phyloP scores from a whole-genome alignment of 768 basidiomycete species.

The Tricholomella constricta region DNA sequence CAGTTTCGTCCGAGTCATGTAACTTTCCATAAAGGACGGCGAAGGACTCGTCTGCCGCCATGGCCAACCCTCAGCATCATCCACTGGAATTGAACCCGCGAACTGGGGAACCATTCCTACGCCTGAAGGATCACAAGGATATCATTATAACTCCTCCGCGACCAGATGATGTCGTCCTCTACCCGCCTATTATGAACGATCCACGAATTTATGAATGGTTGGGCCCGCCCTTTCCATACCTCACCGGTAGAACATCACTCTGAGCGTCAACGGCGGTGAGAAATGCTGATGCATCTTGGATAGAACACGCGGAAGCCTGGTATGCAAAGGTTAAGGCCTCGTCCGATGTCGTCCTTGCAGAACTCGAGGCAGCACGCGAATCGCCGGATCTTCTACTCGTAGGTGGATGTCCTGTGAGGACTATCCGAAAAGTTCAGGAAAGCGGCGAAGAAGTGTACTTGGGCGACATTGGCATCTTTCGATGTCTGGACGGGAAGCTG shows the following conservation, averaged over 20 bases:
- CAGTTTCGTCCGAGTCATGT: slow-evolving; percentile 3
- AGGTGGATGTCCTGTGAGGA: slow-evolving; percentile 48
- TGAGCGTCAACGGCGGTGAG: not conserved
- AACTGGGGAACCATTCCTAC: slow-evolving; percentile 49
- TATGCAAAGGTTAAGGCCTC: slow-evolving; percentile 25
- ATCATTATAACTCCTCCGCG: slow-evolving; percentile 66
- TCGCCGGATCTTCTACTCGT: slow-evolving; percentile 33
- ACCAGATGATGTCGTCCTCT: slow-evolving; percentile 19
- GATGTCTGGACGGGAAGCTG: slow-evolving; percentile 28
- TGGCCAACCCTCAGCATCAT: slow-evolving; percentile 30
- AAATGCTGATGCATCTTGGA: not conserved
- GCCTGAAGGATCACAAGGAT: slow-evolving; percentile 48
- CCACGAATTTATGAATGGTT: slow-evolving; percentile 46
- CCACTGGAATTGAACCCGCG: slow-evolving; percentile 36
- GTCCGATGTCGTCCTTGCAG: slow-evolving; percentile 32
- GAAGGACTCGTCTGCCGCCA: not conserved
- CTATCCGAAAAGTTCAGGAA: slow-evolving; percentile 53
- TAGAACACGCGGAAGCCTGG: slow-evolving; percentile 39
- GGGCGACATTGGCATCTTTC: slow-evolving; percentile 45
- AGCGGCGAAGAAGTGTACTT: slow-evolving; percentile 59
- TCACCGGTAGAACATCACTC: slow-evolving; percentile 25
- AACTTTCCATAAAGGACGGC: not conserved
- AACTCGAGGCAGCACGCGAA: slow-evolving; percentile 30
- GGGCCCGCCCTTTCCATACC: slow-evolving; percentile 58
- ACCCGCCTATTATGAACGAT: slow-evolving; percentile 51